Conservation (phyloP, 2,329 filamentous ascomycete species). For the Claviceps purpurea region DNA sequence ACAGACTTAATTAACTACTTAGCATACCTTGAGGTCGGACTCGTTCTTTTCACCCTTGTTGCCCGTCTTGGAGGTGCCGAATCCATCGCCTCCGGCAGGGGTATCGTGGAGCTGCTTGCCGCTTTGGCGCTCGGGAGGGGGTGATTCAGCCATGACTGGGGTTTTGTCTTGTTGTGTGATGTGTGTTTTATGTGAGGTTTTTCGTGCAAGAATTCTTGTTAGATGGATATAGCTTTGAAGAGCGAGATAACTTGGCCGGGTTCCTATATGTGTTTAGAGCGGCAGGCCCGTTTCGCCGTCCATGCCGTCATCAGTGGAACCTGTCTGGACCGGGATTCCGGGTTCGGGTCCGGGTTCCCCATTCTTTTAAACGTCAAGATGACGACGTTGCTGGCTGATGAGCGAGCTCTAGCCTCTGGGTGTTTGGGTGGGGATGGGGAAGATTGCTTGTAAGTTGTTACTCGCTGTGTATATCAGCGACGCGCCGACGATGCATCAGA, state of each 20-base stretch:
- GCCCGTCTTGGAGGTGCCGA: constrained; percentile 41
- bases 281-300: background rate
- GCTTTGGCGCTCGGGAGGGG: constrained; percentile 54
- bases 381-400: background rate
- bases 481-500: too few species aligned
- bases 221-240: too few species aligned
- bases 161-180: constrained; percentile 17
- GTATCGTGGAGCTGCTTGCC: constrained; percentile 49
- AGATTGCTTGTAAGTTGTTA: too few species aligned
- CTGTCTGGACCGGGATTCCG: too few species aligned
- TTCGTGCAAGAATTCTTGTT: too few species aligned
- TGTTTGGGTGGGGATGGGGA: too few species aligned
- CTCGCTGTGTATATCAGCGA: too few species aligned
- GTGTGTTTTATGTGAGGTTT: too few species aligned
- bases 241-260: background rate
- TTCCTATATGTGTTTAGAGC: background rate
- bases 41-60: constrained; percentile 41
- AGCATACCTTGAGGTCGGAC: constrained; percentile 34
- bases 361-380: background rate
- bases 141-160: constrained; percentile 61
- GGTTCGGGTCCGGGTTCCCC: too few species aligned
- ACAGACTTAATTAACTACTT: background rate
- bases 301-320: background rate
- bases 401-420: background rate
- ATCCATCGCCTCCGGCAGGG: constrained; percentile 42